Percentiles rank a stretch among this genome's conserved stretches.
These are phyloP conservation scores for Venturiaceae sp. DNA, from an alignment of 2,329 filamentous ascomycete species.

Conservation along the genomic window DNA sequence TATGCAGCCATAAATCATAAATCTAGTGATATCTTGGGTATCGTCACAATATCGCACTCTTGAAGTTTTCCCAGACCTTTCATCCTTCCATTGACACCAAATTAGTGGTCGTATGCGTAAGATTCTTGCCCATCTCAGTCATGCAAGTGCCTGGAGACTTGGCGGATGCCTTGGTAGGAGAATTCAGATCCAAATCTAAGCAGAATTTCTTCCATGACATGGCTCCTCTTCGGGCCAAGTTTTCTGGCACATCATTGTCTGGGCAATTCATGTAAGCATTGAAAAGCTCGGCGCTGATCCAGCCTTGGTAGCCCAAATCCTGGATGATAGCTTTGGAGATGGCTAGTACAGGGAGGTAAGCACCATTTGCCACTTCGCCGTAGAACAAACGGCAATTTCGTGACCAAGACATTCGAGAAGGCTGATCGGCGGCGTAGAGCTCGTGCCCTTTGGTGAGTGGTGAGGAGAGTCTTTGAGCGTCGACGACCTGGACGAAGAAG, in stretches of 20 bases:
- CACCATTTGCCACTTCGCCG: slow-evolving; percentile 51
- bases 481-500: slow-evolving; percentile 69
- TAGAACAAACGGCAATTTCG: slow-evolving; percentile 64
- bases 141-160: background rate
- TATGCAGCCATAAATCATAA: background rate
- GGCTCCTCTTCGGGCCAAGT: slow-evolving; percentile 43
- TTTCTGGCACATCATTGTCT: slow-evolving; percentile 42
- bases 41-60: background rate
- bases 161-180: background rate
- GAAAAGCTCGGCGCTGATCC: slow-evolving; percentile 65
- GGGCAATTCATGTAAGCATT: slow-evolving; percentile 47
- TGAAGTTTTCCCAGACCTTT: background rate
- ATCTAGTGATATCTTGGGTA: background rate
- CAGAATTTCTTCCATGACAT: slow-evolving; percentile 42
- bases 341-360: slow-evolving; percentile 56
- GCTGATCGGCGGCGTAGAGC: slow-evolving; percentile 50
- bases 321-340: slow-evolving; percentile 53
- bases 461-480: slow-evolving; percentile 52
- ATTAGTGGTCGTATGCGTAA: background rate
- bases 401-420: slow-evolving; percentile 66
- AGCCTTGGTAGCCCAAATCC: slow-evolving; percentile 56
- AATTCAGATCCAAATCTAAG: slow-evolving; percentile 19
- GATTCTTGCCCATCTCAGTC: background rate
- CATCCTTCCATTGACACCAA: background rate
- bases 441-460: slow-evolving; percentile 50